Base-by-base conservation (phyloP, 1,284 basidiomycete genomes). In the Bjerkandera adusta region DNA sequence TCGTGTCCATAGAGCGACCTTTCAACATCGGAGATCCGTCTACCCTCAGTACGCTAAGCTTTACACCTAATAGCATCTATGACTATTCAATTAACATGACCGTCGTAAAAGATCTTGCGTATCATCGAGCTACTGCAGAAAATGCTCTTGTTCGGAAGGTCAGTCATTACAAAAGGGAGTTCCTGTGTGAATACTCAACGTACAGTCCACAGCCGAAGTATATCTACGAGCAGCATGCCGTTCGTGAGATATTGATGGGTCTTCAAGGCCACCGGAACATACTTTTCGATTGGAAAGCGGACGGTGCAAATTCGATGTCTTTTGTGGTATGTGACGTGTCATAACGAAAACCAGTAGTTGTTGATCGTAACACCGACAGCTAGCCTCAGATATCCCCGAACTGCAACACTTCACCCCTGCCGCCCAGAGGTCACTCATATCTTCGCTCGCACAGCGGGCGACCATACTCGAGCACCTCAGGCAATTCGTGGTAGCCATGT, bases 191-290 rank as follows among this genome's bases (percentile, higher is more conserved):
- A n/a, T 8, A n/a, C 27, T 30, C 27, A 30, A 30, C 8, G n/a
- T 30, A 8, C 8, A 8, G n/a, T 30, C 8, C 8, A 25, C 29
- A 26, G 20, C 12, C 13, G 12, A 24, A 4, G 4, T 24, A 22
- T 24, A 24, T 24, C 11, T 13, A 29, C 43, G 89, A 91, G 64
- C 73, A 80, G 38, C 81, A 89, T 52, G 79, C 81, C 29, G 81
- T 87, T 8, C 76, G 88, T 6, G 89, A 91, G 56, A 68, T 89
- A 2, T 67, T 90, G 12, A 84, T 87, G 59, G 77, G 77, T 18
- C 64, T 90, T 3, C 85, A 89, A 71, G 86, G 86, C 0, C 72
- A 75, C 45, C 72, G 71, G 35, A 89, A 82, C 50, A 65, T 83
- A 37, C 63, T 88, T 55, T 64, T 87, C 12, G 63, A 64, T 45